Conservation (phyloP, 192 early-diverging fungal species). For the Backusella psychrophila region DNA sequence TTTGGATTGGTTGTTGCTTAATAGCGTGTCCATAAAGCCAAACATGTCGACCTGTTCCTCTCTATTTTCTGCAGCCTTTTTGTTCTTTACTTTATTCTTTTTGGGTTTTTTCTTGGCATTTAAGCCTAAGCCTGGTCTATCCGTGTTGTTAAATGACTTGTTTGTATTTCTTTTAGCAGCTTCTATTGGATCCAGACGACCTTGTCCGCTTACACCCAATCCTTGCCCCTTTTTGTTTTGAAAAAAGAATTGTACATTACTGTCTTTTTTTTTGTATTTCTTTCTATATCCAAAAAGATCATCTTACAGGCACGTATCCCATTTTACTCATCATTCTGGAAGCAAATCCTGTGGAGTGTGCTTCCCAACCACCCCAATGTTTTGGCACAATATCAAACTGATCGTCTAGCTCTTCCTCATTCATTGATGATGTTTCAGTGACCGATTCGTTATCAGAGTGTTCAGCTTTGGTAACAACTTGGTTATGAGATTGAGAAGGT, state of each 20-base stretch:
- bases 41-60: background rate
- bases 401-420: background rate
- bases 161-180: background rate
- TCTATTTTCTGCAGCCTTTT: background rate
- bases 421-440: background rate
- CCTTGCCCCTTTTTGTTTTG: constrained; percentile 8
- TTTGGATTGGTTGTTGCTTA: background rate
- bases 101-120: background rate
- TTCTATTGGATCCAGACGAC: constrained; percentile 6
- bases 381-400: background rate
- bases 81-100: background rate
- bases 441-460: background rate
- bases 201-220: constrained; percentile 8
- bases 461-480: background rate
- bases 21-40: background rate
- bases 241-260: constrained; percentile 1
- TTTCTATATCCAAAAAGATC: background rate
- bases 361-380: constrained; percentile 43
- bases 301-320: constrained; percentile 43
- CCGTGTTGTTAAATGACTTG: too few relatives aligned
- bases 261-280: background rate
- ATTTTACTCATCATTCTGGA: constrained; percentile 66
- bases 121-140: constrained; percentile 8
- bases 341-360: constrained; percentile 73
- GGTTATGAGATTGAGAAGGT: background rate